Evolutionary conservation across 2,329 filamentous ascomycete species (phyloP).

Genomic region (Diaporthe capsici): DNA sequence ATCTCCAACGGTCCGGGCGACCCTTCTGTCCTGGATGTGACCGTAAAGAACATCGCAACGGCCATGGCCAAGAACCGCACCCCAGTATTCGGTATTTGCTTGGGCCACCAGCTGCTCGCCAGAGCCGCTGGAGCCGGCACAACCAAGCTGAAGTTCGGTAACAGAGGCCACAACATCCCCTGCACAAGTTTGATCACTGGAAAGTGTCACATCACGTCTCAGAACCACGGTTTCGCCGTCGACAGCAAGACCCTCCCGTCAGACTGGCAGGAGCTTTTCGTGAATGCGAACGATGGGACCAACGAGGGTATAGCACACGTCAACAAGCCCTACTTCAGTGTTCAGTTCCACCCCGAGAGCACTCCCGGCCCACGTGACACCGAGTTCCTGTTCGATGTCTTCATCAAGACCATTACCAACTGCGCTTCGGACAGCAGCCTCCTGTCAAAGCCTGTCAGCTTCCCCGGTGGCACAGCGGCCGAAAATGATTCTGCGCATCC

Average conservation of each 20-base stretch:
- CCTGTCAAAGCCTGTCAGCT: slow-evolving; percentile 81
- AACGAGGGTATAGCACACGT: slow-evolving; percentile 97
- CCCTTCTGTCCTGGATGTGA: slow-evolving; percentile 85
- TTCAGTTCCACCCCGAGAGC: slow-evolving; percentile 99
- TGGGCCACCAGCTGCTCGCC: slow-evolving; percentile 94
- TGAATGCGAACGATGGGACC: slow-evolving; percentile 98
- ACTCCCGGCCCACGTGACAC: slow-evolving; percentile 95
- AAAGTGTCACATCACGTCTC: slow-evolving; percentile 98
- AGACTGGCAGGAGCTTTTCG: slow-evolving; percentile 94
- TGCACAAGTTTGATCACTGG: slow-evolving; percentile 96
- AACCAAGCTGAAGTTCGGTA: slow-evolving; percentile 98
- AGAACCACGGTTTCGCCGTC: slow-evolving; percentile 98
- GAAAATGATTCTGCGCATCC: slow-evolving; percentile 85
- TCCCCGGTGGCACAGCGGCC: slow-evolving; percentile 86
- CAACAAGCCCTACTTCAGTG: slow-evolving; percentile 93
- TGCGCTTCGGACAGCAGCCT: slow-evolving; percentile 77
- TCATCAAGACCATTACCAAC: slow-evolving; percentile 86
- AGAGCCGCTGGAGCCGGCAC: slow-evolving; percentile 89
- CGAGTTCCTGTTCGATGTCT: slow-evolving; percentile 97
- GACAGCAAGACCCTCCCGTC: slow-evolving; percentile 81
- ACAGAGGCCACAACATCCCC: slow-evolving; percentile 98
- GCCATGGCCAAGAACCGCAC: slow-evolving; percentile 84
- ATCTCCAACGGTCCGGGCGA: slow-evolving; percentile 98
- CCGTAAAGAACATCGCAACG: slow-evolving; percentile 82
- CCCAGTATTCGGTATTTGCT: slow-evolving; percentile 95